Percentiles rank a stretch among this genome's conserved stretches.
Conservation (phyloP, 768 basidiomycete genomes). For the Lentinula edodes region DNA sequence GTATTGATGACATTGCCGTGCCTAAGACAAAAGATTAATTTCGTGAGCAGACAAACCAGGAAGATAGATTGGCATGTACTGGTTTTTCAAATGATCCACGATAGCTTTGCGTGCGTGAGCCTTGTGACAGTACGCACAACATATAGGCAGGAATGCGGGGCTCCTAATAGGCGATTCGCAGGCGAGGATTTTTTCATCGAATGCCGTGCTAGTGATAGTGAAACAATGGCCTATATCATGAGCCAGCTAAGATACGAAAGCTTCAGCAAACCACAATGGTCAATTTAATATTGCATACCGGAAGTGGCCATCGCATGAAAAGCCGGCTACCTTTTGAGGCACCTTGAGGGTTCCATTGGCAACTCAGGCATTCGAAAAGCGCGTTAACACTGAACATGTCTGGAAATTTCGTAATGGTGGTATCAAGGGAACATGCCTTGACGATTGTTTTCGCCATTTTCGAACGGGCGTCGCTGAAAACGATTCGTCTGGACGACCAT, state of each 20-base stretch:
- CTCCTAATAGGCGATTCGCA: background rate
- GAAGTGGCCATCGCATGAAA: background rate
- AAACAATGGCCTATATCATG: background rate
- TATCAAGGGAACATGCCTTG: background rate
- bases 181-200: background rate
- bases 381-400: background rate
- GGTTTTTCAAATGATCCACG: background rate
- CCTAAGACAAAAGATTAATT: background rate
- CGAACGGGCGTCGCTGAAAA: background rate
- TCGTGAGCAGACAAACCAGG: background rate
- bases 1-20: background rate
- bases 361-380: background rate
- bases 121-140: background rate
- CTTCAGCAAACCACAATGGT: background rate
- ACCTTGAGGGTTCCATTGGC: background rate
- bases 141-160: too few species aligned
- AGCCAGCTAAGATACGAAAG: background rate
- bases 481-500: background rate
- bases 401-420: background rate
- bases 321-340: background rate
- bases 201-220: background rate
- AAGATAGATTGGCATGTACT: background rate
- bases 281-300: background rate
- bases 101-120: background rate
- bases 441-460: background rate